Percentiles rank a stretch among this genome's conserved stretches.
These are phyloP conservation scores for Penicillium sp. DNA, from an alignment of 2,329 filamentous ascomycete species.

Conservation along the genomic window DNA sequence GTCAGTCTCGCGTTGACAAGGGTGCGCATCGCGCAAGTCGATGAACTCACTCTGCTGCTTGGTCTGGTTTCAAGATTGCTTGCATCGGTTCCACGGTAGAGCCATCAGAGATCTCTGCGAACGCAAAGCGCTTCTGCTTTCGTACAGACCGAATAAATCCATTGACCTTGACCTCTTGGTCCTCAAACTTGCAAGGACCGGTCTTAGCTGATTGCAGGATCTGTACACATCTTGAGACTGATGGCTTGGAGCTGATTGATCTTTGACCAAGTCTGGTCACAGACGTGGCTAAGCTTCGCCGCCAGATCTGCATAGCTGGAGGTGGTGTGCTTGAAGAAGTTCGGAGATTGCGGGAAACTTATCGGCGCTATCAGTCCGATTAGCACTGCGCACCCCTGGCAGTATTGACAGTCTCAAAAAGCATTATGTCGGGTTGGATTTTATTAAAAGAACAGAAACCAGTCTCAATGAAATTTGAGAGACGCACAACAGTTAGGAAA, in stretches of 20 bases:
- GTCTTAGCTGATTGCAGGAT: slow-evolving; percentile 36
- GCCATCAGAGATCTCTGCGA: slow-evolving; percentile 84
- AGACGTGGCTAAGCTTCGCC: slow-evolving; percentile 40
- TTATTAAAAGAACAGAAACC: no score
- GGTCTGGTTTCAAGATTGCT: slow-evolving; percentile 71
- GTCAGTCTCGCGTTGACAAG: slow-evolving; percentile 12
- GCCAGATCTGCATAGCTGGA: slow-evolving; percentile 43
- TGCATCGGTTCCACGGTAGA: slow-evolving; percentile 79
- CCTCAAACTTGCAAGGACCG: slow-evolving; percentile 32
- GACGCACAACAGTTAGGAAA: no score
- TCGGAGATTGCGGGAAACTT: slow-evolving; percentile 18
- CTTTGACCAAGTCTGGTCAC: slow-evolving; percentile 33
- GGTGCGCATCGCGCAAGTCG: background rate
- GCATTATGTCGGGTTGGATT: no score
- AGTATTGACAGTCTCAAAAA: no score
- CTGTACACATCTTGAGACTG: slow-evolving; percentile 39
- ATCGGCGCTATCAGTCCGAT: slow-evolving; percentile 11
- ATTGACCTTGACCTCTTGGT: slow-evolving; percentile 59
- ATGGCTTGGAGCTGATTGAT: slow-evolving; percentile 17
- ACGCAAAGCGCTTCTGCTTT: slow-evolving; percentile 80
- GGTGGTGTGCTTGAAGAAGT: slow-evolving; percentile 15
- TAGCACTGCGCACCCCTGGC: background rate
- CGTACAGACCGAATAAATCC: slow-evolving; percentile 84
- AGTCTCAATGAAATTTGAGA: no score
- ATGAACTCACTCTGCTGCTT: slow-evolving; percentile 68